Evolutionary conservation across 2,329 filamentous ascomycete species (phyloP).

Genomic region (Pyricularia sp.): DNA sequence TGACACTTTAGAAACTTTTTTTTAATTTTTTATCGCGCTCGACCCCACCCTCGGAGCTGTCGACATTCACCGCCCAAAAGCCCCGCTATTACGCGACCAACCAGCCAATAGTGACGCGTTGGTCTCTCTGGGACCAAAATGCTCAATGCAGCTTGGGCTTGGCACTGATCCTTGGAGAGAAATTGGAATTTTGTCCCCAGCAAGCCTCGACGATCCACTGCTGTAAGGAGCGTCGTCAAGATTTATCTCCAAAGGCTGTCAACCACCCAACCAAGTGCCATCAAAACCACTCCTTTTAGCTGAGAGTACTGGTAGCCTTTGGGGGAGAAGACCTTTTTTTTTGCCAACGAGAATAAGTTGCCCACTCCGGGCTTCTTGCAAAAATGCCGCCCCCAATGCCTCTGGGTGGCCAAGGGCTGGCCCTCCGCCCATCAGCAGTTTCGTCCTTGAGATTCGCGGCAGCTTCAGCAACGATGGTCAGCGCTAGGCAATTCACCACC

Average conservation of each 20-base stretch:
- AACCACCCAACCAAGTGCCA: neutral
- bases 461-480: neutral
- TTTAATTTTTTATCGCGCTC: neutral
- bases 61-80: neutral
- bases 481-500: constrained; percentile 14
- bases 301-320: neutral
- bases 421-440: constrained; percentile 1
- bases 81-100: neutral
- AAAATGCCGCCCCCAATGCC: constrained; percentile 17
- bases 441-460: constrained; percentile 1
- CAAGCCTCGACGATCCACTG: neutral
- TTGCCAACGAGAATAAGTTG: neutral
- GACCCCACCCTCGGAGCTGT: neutral
- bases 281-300: too few relatives aligned
- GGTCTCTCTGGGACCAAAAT: neutral
- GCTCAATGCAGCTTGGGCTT: neutral
- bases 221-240: neutral
- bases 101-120: neutral
- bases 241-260: neutral
- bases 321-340: neutral
- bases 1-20: constrained; percentile 3
- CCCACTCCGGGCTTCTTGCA: neutral
- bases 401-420: constrained; percentile 6
- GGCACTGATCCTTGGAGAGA: neutral
- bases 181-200: neutral